Percentiles rank a stretch among this genome's conserved stretches.
Conservation (phyloP, 2,329 filamentous ascomycete genomes). For the Hawksworthiomyces lignivorus region DNA sequence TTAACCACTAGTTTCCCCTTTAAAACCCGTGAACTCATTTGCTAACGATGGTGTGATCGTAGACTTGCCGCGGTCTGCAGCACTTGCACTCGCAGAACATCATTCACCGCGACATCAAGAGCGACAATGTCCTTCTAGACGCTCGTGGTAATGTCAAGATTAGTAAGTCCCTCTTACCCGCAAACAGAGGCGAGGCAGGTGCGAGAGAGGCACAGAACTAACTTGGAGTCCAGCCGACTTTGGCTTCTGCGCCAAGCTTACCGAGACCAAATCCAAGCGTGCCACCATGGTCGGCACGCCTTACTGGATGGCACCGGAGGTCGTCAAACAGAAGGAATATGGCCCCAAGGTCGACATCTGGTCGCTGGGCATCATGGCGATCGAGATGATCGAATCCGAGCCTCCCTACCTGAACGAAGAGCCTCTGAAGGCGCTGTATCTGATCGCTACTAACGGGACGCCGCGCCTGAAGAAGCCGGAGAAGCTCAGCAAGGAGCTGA, state of each 20-base stretch:
- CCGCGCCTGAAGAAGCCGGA: constrained; percentile 96
- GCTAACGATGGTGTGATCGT: too few species aligned
- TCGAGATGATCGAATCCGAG: constrained; percentile 99
- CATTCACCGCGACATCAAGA: constrained; percentile 99
- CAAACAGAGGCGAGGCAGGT: background rate
- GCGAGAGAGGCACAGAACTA: constrained; percentile 29
- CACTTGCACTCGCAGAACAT: constrained; percentile 95
- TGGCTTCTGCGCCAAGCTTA: constrained; percentile 97
- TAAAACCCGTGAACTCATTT: too few species aligned
- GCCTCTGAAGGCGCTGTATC: constrained; percentile 90
- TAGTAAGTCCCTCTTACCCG: constrained; percentile 51
- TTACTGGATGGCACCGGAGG: constrained; percentile 99
- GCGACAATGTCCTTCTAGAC: constrained; percentile 93
- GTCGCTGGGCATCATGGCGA: constrained; percentile 98
- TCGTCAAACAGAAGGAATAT: constrained; percentile 99
- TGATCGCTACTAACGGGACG: constrained; percentile 97
- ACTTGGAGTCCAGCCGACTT: too few species aligned
- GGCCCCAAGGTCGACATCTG: constrained; percentile 98
- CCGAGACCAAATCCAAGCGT: constrained; percentile 92
- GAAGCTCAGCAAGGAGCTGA: constrained; percentile 94
- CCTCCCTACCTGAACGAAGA: constrained; percentile 97
- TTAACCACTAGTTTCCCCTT: constrained; percentile 14
- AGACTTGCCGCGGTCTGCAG: constrained; percentile 93
- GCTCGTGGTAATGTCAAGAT: constrained; percentile 96
- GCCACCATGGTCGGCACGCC: constrained; percentile 98